phyloP scores from a whole-genome alignment of 176 grass and related monocot genomes.

The Carex pumila region DNA sequence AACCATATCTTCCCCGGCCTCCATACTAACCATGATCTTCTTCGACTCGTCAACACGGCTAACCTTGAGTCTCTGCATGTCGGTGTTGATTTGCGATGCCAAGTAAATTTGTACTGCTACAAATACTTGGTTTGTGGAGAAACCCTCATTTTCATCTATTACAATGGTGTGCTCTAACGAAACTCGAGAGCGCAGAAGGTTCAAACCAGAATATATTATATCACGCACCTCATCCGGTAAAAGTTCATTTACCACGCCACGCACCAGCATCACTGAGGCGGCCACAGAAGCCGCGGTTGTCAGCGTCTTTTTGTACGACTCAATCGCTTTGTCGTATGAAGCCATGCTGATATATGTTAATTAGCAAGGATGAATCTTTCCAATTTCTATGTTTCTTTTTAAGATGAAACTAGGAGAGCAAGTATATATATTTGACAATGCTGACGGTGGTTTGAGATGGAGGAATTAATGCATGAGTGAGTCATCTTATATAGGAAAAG shows the following conservation, averaged over 20 bases:
- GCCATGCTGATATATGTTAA: conserved; percentile 10
- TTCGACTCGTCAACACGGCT: conserved; percentile 49
- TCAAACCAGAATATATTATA: conserved; percentile 41
- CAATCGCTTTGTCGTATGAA: conserved; percentile 26
- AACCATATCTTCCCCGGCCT: conserved; percentile 61
- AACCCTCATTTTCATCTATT: conserved; percentile 62
- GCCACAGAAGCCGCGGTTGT: conserved; percentile 58
- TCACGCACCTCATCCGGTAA: conserved; percentile 59
- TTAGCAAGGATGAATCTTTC: too few species aligned
- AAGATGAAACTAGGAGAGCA: too few species aligned
- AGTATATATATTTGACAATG: too few species aligned
- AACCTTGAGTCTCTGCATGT: conserved; percentile 56
- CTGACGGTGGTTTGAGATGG: neutral
- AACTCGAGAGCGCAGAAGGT: conserved; percentile 41
- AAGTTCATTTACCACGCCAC: conserved; percentile 64
- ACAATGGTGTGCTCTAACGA: conserved; percentile 53
- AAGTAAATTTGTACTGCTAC: conserved; percentile 57
- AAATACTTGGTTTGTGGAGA: conserved; percentile 55
- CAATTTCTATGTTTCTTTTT: neutral
- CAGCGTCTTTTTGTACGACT: conserved; percentile 67
- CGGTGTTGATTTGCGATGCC: conserved; percentile 53
- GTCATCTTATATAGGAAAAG: neutral
- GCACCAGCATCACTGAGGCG: conserved; percentile 70
- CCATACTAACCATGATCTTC: conserved; percentile 62
- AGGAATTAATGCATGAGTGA: neutral